Evolutionary conservation across 495 filamentous ascomycete species (phyloP), one percentile per base, ranked within the genome.

Genomic region (Penicillium crystallinum): DNA sequence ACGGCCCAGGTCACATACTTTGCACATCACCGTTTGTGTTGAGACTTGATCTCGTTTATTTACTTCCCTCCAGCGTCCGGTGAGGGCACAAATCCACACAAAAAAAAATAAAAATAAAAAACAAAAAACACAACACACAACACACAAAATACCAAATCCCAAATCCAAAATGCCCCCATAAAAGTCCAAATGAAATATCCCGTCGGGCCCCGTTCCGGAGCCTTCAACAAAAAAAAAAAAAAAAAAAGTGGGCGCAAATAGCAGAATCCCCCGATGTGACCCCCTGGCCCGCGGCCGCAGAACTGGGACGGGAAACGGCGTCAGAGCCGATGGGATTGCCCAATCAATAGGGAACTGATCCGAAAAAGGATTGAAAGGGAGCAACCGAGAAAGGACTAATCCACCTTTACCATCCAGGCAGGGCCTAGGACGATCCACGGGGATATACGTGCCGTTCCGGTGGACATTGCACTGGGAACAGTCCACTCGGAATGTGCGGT

Each of bases 381-480:
- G 12, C 4, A 37, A 34, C 21, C 23, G 11, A 22, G 35, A 29
- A 10, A 17, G 11, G 4, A 27, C 10, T 15, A 17, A 48, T 21
- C 44, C 44, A 46, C 44, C 44, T 46, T 40, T 42, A 39, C 40
- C 39, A 36, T 46, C 38, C 38, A 43, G 57, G 51, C 29, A 57
- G 38, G 31, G 40, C 35, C 38, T 23, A 27, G 51, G 59, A 49
- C 52, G 54, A 63, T 63, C 48, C 45, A 30, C n/a, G 54, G 61
- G 60, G 38, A 49, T 46, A 27, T 42, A 55, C 57, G 54, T 39
- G 52, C 61, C 52, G 52, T 53, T 57, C 61, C 54, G 57, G 57
- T 61, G 52, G 54, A 42, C 22, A 47, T 22, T 27, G 11, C 15
- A 30, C 4, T 35, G 44, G n/a, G n/a, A n/a, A n/a, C n/a, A 9